Conservation (phyloP, 495 filamentous ascomycete genomes). For the Clohesyomyces aquaticus region DNA sequence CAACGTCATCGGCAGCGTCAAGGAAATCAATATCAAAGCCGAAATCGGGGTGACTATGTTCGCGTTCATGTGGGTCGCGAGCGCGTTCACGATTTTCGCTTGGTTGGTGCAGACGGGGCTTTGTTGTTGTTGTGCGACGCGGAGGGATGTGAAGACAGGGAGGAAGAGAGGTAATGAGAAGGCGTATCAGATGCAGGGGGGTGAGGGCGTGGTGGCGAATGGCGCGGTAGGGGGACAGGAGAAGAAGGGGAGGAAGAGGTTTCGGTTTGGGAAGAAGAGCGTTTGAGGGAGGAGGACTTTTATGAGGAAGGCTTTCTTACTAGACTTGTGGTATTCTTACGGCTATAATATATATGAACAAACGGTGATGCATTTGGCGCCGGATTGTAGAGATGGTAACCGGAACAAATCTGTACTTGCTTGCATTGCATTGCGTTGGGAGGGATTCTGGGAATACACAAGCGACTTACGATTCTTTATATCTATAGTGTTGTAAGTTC, state of each 20-base stretch:
- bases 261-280: conserved; percentile 22
- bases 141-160: conserved; percentile 62
- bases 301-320: too few relatives aligned
- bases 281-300: neutral
- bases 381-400: too few relatives aligned
- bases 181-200: conserved; percentile 41
- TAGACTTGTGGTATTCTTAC: too few relatives aligned
- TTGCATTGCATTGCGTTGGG: too few relatives aligned
- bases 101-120: conserved; percentile 73
- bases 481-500: too few relatives aligned
- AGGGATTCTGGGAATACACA: too few relatives aligned
- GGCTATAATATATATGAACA: too few relatives aligned
- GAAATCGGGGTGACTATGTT: conserved; percentile 75
- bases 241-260: conserved; percentile 14
- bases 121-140: conserved; percentile 72
- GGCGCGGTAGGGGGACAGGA: neutral
- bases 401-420: too few relatives aligned
- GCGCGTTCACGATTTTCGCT: conserved; percentile 64
- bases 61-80: conserved; percentile 85
- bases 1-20: conserved; percentile 64
- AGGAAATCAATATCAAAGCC: conserved; percentile 74
- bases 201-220: neutral
- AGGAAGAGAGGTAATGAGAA: conserved; percentile 51
- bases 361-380: too few relatives aligned
- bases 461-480: too few relatives aligned